Evolutionary conservation across 305 asterid species (phyloP), one percentile per base, ranked within the genome.

Genomic region (Andrographis paniculata): DNA sequence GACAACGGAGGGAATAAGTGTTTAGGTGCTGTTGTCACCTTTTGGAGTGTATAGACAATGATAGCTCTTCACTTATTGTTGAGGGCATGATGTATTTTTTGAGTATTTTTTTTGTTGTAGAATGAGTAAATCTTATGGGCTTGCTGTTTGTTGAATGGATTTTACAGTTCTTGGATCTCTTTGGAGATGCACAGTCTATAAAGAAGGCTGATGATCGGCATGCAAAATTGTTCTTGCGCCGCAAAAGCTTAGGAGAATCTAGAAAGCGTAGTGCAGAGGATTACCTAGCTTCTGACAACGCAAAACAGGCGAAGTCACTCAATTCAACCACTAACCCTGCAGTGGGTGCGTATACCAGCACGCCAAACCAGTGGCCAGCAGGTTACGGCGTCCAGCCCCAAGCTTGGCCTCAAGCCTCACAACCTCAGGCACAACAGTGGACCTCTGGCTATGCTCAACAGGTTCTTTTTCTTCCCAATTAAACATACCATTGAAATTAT

Each of bases 161-260:
- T n/a, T 14, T 70, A 80, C 83, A 87, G 99, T 87, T 92, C 70
- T 59, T 92, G 87, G 95, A 92, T 67, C 82, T 92, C 55, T 92
- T 87, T 70, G 97, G 95, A 58, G 93, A 87, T 56, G 80, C 69
- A 13, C 62, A 68, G 61, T 49, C 77, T 28, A 63, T 82, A 28
- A 77, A 81, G 78, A 81, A 79, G 69, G 97, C 95, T 36, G 93
- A 84, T 62, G 56, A 78, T 59, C 78, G 95, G 45, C 99, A 92
- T 58, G 78, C 88, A 23, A 92, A 87, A 73, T 77, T 87, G 48
- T 92, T 92, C 72, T 68, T 80, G 65, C 86, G 71, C 58, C 85
- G 79, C 62, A 82, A 68, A 77, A 72, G 91, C 71, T 53, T 84
- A 13, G 56, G 78, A 23, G 94, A 72, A 65, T 84, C 93, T 1